A percentile compares a stretch with the other conserved stretches of the same genome.
Evolutionary conservation across 176 grass and related monocot genomes (phyloP).

Genomic region (Oryza meridionalis): DNA sequence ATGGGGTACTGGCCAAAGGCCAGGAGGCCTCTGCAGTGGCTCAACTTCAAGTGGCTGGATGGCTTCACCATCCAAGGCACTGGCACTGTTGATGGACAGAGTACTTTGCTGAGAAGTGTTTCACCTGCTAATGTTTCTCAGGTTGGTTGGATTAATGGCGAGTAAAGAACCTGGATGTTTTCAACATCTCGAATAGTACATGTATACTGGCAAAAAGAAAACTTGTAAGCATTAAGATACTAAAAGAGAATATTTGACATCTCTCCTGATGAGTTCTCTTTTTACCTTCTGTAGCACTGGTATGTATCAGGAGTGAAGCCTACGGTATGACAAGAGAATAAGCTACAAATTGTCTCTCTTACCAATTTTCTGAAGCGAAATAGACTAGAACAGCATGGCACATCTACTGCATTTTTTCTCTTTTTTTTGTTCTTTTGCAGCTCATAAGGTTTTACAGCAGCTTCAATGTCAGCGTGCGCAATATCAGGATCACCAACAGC

Average conservation of each 20-base stretch:
- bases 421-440: conserved; percentile 1
- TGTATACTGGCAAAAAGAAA: neutral
- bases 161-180: neutral
- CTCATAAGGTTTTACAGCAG: conserved; percentile 68
- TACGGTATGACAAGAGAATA: conserved; percentile 37
- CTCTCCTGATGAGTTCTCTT: neutral
- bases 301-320: conserved; percentile 40
- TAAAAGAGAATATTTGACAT: neutral
- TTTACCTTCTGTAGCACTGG: conserved; percentile 19
- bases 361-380: neutral
- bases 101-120: conserved; percentile 23
- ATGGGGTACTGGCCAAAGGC: conserved; percentile 50
- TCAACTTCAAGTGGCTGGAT: conserved; percentile 78
- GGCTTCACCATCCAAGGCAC: conserved; percentile 63
- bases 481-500: conserved; percentile 60
- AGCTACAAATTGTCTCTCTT: no score
- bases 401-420: neutral
- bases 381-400: neutral
- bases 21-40: conserved; percentile 62
- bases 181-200: neutral
- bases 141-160: conserved; percentile 21
- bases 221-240: neutral
- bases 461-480: conserved; percentile 55
- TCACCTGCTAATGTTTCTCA: conserved; percentile 34
- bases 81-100: conserved; percentile 62